A percentile compares a stretch with the other conserved stretches of the same genome.
These are phyloP conservation scores for Trichoderma citrinoviride DNA, from an alignment of 2,329 filamentous ascomycete genomes.

Conservation along the genomic window DNA sequence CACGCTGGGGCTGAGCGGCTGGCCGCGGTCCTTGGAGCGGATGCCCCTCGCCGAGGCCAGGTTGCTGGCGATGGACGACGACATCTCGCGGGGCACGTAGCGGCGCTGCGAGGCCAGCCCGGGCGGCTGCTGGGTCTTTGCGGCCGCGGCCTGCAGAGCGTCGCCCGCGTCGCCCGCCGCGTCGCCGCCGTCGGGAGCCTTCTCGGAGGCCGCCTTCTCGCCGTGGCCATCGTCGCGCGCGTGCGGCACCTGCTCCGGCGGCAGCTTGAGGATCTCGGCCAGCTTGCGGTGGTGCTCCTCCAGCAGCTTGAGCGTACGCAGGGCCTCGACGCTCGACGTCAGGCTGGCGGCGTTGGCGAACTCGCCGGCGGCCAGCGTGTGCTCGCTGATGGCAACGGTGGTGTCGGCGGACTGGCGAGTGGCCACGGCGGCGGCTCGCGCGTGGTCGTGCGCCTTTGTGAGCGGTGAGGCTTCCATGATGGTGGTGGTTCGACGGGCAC, in stretches of 20 bases:
- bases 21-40: slow-evolving; percentile 59
- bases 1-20: slow-evolving; percentile 68
- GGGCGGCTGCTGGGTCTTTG: slow-evolving; percentile 31
- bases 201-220: slow-evolving; percentile 34
- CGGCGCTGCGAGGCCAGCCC: slow-evolving; percentile 44
- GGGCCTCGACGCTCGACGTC: slow-evolving; percentile 67
- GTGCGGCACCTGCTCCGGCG: slow-evolving; percentile 47
- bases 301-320: slow-evolving; percentile 79
- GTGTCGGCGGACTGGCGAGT: slow-evolving; percentile 73
- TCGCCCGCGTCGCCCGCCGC: slow-evolving; percentile 26
- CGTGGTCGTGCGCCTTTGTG: slow-evolving; percentile 79
- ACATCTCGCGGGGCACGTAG: slow-evolving; percentile 63
- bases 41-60: slow-evolving; percentile 84
- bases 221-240: slow-evolving; percentile 26
- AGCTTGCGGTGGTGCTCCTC: slow-evolving; percentile 85
- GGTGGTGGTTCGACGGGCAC: background rate
- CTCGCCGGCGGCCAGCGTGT: slow-evolving; percentile 82
- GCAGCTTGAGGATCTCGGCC: slow-evolving; percentile 74
- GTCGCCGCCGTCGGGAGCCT: background rate
- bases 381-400: slow-evolving; percentile 80
- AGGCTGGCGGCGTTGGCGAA: slow-evolving; percentile 78
- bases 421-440: slow-evolving; percentile 76
- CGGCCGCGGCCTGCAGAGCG: slow-evolving; percentile 27
- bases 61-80: slow-evolving; percentile 84
- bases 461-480: slow-evolving; percentile 41